Evolutionary conservation across 2,329 filamentous ascomycete genomes (phyloP).

Genomic region (Alternaria rosae): DNA sequence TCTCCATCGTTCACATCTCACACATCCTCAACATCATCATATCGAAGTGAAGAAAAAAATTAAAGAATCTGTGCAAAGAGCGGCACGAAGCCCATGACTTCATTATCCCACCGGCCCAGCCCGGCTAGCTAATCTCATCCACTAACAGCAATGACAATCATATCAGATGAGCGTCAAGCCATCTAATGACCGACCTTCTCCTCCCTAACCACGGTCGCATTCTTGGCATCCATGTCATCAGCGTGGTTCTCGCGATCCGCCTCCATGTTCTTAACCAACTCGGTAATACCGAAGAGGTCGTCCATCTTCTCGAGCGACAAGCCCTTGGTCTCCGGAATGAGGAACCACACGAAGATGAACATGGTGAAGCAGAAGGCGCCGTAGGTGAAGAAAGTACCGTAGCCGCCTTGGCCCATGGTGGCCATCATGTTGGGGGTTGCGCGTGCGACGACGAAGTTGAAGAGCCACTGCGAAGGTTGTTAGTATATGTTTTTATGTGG

Average conservation of each 20-base stretch:
- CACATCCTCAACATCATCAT: not conserved
- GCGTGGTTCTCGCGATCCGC: constrained; percentile 40
- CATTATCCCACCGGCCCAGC: constrained; percentile 16
- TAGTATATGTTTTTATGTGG: not conserved
- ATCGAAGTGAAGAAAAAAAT: not conserved
- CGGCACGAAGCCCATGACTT: constrained; percentile 25
- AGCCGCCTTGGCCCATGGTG: constrained; percentile 58
- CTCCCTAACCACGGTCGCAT: constrained; percentile 24
- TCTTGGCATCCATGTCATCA: constrained; percentile 41
- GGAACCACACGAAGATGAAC: constrained; percentile 71
- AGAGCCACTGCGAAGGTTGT: constrained; percentile 69
- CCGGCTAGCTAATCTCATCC: not conserved
- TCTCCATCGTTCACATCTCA: too few species aligned
- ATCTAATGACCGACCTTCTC: constrained; percentile 35
- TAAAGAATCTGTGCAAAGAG: constrained; percentile 11
- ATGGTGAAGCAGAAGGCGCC: constrained; percentile 70
- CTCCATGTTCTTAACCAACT: constrained; percentile 51
- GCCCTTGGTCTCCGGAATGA: constrained; percentile 77
- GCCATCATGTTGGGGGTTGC: constrained; percentile 73
- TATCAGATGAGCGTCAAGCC: too few species aligned
- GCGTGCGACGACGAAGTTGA: constrained; percentile 75
- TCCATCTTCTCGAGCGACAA: constrained; percentile 70
- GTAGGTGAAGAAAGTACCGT: constrained; percentile 73
- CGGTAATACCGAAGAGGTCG: constrained; percentile 69
- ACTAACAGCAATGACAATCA: constrained; percentile 1